These are phyloP conservation scores for Wilhelminamyces savonicus DNA, from an alignment of 805 yeast genomes.

Conservation along the genomic window DNA sequence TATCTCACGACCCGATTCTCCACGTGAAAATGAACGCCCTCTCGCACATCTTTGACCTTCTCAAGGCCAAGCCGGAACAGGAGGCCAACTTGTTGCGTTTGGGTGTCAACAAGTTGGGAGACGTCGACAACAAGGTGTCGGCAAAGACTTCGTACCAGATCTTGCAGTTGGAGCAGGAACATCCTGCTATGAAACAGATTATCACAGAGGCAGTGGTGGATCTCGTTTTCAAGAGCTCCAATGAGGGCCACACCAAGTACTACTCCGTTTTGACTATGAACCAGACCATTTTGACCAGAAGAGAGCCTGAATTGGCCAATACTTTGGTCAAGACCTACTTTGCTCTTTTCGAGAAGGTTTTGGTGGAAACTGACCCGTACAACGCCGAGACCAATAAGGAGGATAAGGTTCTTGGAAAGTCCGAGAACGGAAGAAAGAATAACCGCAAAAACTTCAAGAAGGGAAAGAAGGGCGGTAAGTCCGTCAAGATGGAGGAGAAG, in stretches of 20 bases:
- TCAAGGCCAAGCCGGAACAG: conserved; percentile 90
- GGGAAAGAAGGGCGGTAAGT: conserved; percentile 85
- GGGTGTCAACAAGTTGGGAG: conserved; percentile 93
- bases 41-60: conserved; percentile 69
- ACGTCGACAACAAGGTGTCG: conserved; percentile 81
- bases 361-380: conserved; percentile 54
- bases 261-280: conserved; percentile 84
- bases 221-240: conserved; percentile 62
- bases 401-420: conserved; percentile 41
- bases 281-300: conserved; percentile 81
- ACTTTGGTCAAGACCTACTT: conserved; percentile 78
- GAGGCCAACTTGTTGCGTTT: conserved; percentile 84
- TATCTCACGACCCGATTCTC: conserved; percentile 86
- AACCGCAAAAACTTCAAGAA: conserved; percentile 65
- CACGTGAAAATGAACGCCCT: conserved; percentile 79
- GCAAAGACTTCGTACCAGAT: conserved; percentile 82
- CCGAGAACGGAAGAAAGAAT: conserved; percentile 49
- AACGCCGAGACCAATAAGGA: conserved; percentile 33
- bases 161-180: conserved; percentile 77
- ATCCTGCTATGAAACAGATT: conserved; percentile 91
- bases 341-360: conserved; percentile 75
- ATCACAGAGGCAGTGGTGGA: conserved; percentile 78
- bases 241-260: conserved; percentile 83
- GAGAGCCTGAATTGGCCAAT: conserved; percentile 79
- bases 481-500: conserved; percentile 56